Evolutionary conservation across 1,139 yeast species (phyloP), one percentile per base, ranked within the genome.

Genomic region (Debaryomycetaceae sp.): DNA sequence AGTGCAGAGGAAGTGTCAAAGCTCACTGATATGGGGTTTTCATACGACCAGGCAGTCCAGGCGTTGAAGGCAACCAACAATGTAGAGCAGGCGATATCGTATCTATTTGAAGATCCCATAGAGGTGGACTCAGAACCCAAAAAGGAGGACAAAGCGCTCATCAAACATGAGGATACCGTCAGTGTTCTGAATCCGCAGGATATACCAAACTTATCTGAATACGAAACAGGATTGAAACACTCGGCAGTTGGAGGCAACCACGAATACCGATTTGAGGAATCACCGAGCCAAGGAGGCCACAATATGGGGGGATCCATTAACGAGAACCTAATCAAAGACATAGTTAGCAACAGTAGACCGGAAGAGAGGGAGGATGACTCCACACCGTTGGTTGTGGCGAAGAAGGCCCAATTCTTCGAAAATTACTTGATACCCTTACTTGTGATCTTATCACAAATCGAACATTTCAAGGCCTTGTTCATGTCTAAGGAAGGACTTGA

Each of bases 1-100:
- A 45, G 37, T 36, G 44, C 46, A 45, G 49, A 52, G n/a, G 49
- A 51, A 40, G 56, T 74, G 22, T 53, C 50, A 33, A 72, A 68
- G 54, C 72, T 83, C 47, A 63, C 68, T 42, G 86, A 78, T 45
- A 83, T 84, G 89, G 90, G 89, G 31, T 77, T 83, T 58, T 59
- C 75, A 47, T 65, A 62, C 5, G 77, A 70, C 24, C 69, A 69
- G 47, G 76, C 82, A 0, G 50, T 49, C 6, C 62, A 58, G 24
- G 83, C 83, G 0, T 63, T 78, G 40, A 46, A 60, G 45, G 58
- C 59, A 27, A 56, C 79, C 20, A 70, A 77, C 49, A 75, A 82
- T 52, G 67, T 81, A n/a, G 75, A 74, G 39, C 66, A 66, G 37
- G 88, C 88, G 5, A 71, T 81, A 41, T 76, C 75, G 27, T 75